Evolutionary conservation across 768 basidiomycete species (phyloP), one percentile per base, ranked within the genome.

Genomic region (Phanerochaete sordida): DNA sequence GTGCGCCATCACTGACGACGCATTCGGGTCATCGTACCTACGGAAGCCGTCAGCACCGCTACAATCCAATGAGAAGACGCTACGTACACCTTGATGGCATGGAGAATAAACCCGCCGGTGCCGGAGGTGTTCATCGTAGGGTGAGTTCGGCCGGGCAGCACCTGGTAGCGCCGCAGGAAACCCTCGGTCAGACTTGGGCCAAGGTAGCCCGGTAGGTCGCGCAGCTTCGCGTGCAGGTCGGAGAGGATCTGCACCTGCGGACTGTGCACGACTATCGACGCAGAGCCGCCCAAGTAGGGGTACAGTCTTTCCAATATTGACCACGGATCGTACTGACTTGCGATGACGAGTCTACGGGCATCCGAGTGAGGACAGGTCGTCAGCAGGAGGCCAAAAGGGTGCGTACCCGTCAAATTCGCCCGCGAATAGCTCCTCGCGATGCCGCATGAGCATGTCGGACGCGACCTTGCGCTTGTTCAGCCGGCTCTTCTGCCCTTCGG

Each of bases 61-160:
- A 16, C 5, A 53, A 9, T 7, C 54, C 30, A 13, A 11, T 23
- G 44, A 46, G 11, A 33, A 11, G 24, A 35, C 19, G 21, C n/a
- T 19, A 59, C 79, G 46, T 77, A 95, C 90, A 98, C 85, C 82
- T 92, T 93, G n/a, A 86, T 88, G 19, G 87, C 82, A 68, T 91
- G 86, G 30, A 98, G 79, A 46, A 98, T 74, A 74, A 85, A 97
- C 0, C 97, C 96, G 15, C 94, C 95, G 1, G 89, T 87, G 12
- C 92, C 93, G 23, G 91, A 88, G 60, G 86, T 91, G 58, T 80
- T 87, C 97, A 99, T 98, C 64, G 84, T 85, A 3, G 97, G 97
- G 76, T 99, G 97, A 43, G 93, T 96, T 35, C 97, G 82, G 24
- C 97, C 96, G 24, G 97, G 97, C n/a, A 99, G 79, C 16, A 85